Base-by-base conservation (phyloP, 306 rosid species). In the Inga laurina region DNA sequence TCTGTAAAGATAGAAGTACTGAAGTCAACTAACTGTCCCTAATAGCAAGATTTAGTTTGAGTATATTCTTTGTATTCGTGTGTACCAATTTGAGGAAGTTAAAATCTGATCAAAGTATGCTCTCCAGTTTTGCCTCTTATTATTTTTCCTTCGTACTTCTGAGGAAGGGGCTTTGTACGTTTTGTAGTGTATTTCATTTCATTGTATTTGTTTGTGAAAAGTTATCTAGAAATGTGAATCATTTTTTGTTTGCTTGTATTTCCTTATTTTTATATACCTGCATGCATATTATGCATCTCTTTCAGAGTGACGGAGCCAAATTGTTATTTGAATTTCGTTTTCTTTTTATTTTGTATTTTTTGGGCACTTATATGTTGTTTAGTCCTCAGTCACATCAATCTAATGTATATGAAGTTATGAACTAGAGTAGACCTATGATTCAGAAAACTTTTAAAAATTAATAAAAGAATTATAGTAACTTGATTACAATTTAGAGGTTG, bases 1-100 rank as follows among this genome's bases (percentile, higher is more conserved):
- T 97, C 78, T 91, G 94, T 84, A 97, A 97, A 88, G 99, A 94
- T 83, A 88, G 97, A 88, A 88, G 82, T 77, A 86, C 90, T 71
- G 92, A 92, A 88, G 94, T 90, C 79, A 91, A 88, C 48, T 89
- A 81, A 84, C 56, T 74, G 19, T 27, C 70, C 12, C 73, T 75
- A 56, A 8, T 49, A 30, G 68, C 57, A 75, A 80, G 56, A 39
- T 68, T 73, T 57, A 84, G 74, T 11, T 59, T 59, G 66, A 59
- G 49, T 81, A 82, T 84, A 87, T 84, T 87, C 83, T 81, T 74
- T 83, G 83, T 83, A 69, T 72, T 75, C 68, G n/a, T 65, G 22
- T 76, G 57, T 75, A 10, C 66, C 68, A 76, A 52, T 51, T 71
- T 80, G 86, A 84, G 84, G 90, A 75, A 80, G 80, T 66, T 67